A percentile compares a stretch with the other conserved stretches of the same genome.
Conservation (phyloP, 139 green algal species). For the Coelastrella sp. region DNA sequence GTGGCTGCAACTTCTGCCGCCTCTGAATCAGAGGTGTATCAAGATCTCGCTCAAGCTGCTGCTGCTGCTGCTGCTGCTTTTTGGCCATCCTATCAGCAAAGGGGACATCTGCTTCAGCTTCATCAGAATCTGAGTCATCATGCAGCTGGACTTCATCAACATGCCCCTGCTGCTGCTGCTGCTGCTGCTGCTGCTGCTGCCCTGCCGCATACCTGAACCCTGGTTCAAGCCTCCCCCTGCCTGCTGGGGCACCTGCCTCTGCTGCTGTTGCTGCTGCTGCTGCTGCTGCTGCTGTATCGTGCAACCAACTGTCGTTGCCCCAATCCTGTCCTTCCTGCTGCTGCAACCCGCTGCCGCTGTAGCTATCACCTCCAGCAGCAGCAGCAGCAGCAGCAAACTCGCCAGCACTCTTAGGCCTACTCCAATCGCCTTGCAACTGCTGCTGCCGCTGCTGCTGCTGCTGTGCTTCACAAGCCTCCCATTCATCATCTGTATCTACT, state of each 20-base stretch:
- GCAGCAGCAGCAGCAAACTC: neutral
- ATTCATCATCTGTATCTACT: neutral
- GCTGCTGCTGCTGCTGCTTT: no score
- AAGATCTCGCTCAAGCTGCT: no score
- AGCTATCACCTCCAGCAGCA: neutral
- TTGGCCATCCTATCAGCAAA: neutral
- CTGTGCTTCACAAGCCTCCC: neutral
- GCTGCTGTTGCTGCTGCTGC: constrained; percentile 27
- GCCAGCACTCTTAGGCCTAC: no score
- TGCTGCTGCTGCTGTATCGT: neutral
- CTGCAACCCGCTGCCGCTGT: neutral
- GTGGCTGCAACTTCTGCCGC: neutral
- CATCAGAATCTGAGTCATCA: constrained; percentile 5
- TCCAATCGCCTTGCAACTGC: neutral
- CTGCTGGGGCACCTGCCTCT: no score
- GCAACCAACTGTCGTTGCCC: neutral
- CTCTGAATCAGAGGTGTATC: neutral
- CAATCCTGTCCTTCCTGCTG: no score
- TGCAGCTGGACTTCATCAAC: neutral
- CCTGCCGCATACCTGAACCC: no score
- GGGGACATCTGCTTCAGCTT: neutral
- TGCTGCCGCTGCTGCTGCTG: neutral
- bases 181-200: neutral
- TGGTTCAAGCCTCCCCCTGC: no score
- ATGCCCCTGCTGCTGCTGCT: neutral